Conservation (phyloP, 164 flowering plant genomes). For the Kingdonia uniflora region DNA sequence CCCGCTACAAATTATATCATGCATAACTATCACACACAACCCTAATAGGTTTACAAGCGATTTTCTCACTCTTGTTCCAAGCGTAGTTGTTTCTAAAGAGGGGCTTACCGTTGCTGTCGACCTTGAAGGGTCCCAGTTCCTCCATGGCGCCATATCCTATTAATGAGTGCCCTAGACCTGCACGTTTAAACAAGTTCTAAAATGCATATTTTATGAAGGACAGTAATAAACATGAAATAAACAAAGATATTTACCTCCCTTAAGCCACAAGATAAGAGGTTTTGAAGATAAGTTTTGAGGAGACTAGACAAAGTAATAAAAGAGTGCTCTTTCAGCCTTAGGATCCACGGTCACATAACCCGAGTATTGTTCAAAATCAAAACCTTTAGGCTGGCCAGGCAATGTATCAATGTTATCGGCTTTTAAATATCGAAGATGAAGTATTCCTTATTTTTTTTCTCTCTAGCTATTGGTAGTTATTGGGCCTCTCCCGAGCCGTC, state of each 20-base stretch:
- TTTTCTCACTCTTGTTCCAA: constrained; percentile 16
- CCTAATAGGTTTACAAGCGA: neutral
- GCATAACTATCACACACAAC: too few relatives aligned
- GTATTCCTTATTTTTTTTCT: too few relatives aligned
- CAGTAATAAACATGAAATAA: too few relatives aligned
- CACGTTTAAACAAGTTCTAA: neutral
- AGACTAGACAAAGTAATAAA: constrained; percentile 40
- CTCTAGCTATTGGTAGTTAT: too few relatives aligned
- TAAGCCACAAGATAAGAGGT: constrained; percentile 10
- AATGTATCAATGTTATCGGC: constrained; percentile 29
- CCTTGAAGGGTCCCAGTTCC: constrained; percentile 23
- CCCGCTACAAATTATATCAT: constrained; percentile 16
- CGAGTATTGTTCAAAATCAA: constrained; percentile 45
- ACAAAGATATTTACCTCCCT: constrained; percentile 43
- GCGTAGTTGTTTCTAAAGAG: constrained; percentile 13
- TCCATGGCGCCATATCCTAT: constrained; percentile 19
- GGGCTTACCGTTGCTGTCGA: constrained; percentile 16
- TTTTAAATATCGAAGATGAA: too few relatives aligned
- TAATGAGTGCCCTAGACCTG: constrained; percentile 26
- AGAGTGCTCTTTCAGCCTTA: constrained; percentile 36
- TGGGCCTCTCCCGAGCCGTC: too few relatives aligned
- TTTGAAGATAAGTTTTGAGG: constrained; percentile 19
- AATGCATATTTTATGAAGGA: too few relatives aligned
- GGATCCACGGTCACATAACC: constrained; percentile 48
- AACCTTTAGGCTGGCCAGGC: constrained; percentile 48